Percentiles rank a stretch among this genome's conserved stretches.
Evolutionary conservation across 2,329 filamentous ascomycete species (phyloP).

Genomic region (Trichoderma sp.): DNA sequence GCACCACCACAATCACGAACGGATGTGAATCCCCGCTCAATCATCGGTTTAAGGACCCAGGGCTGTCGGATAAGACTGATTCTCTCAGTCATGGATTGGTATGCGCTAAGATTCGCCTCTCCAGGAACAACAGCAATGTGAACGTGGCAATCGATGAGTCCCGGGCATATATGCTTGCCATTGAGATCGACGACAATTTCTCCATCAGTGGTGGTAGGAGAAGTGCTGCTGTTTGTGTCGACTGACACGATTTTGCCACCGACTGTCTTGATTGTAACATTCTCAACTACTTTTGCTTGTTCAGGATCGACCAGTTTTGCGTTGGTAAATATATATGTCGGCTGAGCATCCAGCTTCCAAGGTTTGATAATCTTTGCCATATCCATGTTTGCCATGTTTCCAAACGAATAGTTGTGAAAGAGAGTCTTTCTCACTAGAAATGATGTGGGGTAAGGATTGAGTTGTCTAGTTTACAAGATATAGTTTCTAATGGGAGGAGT

Average conservation of each 20-base stretch:
- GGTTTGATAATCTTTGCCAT: slow-evolving; percentile 24
- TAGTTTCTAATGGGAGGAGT: background rate
- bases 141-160: slow-evolving; percentile 34
- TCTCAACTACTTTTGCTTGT: slow-evolving; percentile 32
- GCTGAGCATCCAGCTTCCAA: slow-evolving; percentile 23
- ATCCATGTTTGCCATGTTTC: background rate
- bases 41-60: slow-evolving; percentile 48
- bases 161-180: slow-evolving; percentile 32
- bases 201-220: background rate
- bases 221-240: background rate
- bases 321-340: slow-evolving; percentile 39
- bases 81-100: slow-evolving; percentile 31
- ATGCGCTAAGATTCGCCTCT: slow-evolving; percentile 28
- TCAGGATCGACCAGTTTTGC: slow-evolving; percentile 45
- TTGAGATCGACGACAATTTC: slow-evolving; percentile 24
- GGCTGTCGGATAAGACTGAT: slow-evolving; percentile 46
- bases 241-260: background rate
- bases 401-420: background rate
- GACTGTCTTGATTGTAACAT: slow-evolving; percentile 34
- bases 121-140: slow-evolving; percentile 34
- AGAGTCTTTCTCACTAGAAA: background rate
- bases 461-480: background rate
- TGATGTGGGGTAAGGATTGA: background rate
- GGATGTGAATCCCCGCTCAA: slow-evolving; percentile 56
- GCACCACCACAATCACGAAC: slow-evolving; percentile 59